Evolutionary conservation across 1,284 basidiomycete genomes (phyloP), one percentile per base, ranked within the genome.

Genomic region (Gomphus bonarii): DNA sequence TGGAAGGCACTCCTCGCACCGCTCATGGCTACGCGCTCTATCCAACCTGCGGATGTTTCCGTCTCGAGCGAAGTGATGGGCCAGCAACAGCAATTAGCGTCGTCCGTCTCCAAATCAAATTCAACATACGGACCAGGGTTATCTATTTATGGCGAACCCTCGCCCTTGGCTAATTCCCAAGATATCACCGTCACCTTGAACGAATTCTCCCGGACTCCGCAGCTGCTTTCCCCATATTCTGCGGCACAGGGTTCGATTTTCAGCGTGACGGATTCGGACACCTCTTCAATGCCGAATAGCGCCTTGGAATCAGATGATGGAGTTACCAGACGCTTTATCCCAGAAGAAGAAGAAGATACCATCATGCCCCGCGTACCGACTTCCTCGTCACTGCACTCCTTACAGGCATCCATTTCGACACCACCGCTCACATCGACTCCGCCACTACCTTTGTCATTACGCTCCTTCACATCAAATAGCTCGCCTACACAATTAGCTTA

Each of bases 1-100:
- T 97, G 95, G 93, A 82, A 84, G 65, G 84, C 86, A 33, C 77
- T 99, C 56, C 84, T 97, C 28, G 86, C 88, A 58, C 92, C 93
- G 3, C 70, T 91, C 49, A 73, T 89, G 20, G 76, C 82, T 54
- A 38, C 42, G 14, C 35, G 48, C 28, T 35, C 47, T 10, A 20
- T 31, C 3, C n/a, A 28, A 1, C 20, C 25, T 31, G 42, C 54
- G 5, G 33, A 36, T 35, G 42, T 57, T n/a, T 22, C 49, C 3
- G 16, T 42, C 6, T 28, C 52, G 20, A 40, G 40, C 33, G 44
- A 55, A 49, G 7, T 28, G 12, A 25, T 36, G 36, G 31, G 50
- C 9, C 46, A 30, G 28, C 50, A 31, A 20, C 36, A 42, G 11
- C 36, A 31, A 20, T 40, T 14, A 20, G 10, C 38, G 25, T 11